These are phyloP conservation scores for Globisporangium cylindrosporum DNA, from an alignment of 352 stramenopile species.

Conservation along the genomic window DNA sequence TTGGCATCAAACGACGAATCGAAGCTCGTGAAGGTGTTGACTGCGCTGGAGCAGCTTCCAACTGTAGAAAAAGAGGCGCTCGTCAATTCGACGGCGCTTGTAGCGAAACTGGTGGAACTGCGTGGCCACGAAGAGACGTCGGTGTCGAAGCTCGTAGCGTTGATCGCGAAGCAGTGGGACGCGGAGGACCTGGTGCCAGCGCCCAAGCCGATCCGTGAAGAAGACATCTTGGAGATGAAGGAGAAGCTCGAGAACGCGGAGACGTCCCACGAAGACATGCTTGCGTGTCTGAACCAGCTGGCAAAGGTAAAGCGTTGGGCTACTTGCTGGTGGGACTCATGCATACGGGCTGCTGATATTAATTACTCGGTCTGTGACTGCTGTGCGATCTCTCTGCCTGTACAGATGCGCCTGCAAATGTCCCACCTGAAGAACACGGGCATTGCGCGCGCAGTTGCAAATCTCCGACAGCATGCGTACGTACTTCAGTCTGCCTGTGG, in stretches of 20 bases:
- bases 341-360: too few relatives aligned
- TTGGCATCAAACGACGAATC: slow-evolving; percentile 31
- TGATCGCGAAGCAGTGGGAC: slow-evolving; percentile 43
- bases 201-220: slow-evolving; percentile 47
- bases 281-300: slow-evolving; percentile 52
- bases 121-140: slow-evolving; percentile 28
- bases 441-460: slow-evolving; percentile 59
- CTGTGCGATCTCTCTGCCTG: slow-evolving; percentile 8
- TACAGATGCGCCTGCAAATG: slow-evolving; percentile 58
- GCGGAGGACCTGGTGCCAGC: slow-evolving; percentile 46
- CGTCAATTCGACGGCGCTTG: slow-evolving; percentile 24
- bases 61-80: slow-evolving; percentile 34
- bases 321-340: too few relatives aligned
- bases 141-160: slow-evolving; percentile 31
- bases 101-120: slow-evolving; percentile 37
- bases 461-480: slow-evolving; percentile 74
- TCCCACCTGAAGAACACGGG: slow-evolving; percentile 64
- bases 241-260: slow-evolving; percentile 42
- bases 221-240: slow-evolving; percentile 60
- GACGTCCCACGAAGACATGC: slow-evolving; percentile 69
- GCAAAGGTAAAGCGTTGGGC: slow-evolving; percentile 24
- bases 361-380: too few relatives aligned
- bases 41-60: slow-evolving; percentile 27
- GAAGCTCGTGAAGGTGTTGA: slow-evolving; percentile 37
- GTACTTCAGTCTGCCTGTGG: neutral